Evolutionary conservation across 768 basidiomycete genomes (phyloP), one percentile per base, ranked within the genome.

Genomic region (Xerocomellus chrysenteron): DNA sequence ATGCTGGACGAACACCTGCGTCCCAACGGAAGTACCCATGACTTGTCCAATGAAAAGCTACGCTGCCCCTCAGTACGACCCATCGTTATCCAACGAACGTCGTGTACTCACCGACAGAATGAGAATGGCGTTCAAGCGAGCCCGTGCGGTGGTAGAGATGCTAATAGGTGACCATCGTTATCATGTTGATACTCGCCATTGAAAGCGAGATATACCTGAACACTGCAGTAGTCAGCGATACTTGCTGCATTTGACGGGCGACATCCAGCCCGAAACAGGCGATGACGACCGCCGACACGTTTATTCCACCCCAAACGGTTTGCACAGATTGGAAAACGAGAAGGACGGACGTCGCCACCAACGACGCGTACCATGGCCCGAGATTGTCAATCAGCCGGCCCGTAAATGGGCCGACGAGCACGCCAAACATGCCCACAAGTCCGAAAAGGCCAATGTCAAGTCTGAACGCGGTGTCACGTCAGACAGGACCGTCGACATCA

Each of bases 21-120:
- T 87, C 32, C 90, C 86, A 1, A 86, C 85, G 0, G 87, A 79
- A 0, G 90, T 92, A 17, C 92, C 92, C 72, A 88, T 85, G 11
- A 92, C 87, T 74, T 93, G 90, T 0, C 92, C 92, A 24, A 89
- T 78, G 70, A 91, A 90, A 32, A 88, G 59, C 73, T 78, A 50
- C 26, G 26, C 10, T 9, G 11, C 1, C 41, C 43, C 21, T 61
- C 45, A 43, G 36, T 2, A 42, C 3, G 6, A 16, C 1, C 7
- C 7, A 17, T 26, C 14, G 12, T 47, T n/a, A 17, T 9, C 19
- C 28, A 2, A 6, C 17, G 11, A 21, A 8, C 17, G 13, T 14
- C 2, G 24, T 28, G 16, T 43, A 68, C 79, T 58, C 65, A 87
- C 87, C 2, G 85, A 83, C 51, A 93, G 75, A 45, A 94, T 81